phyloP scores from a whole-genome alignment of 257 asterid genomes.

The Petunia secreta region DNA sequence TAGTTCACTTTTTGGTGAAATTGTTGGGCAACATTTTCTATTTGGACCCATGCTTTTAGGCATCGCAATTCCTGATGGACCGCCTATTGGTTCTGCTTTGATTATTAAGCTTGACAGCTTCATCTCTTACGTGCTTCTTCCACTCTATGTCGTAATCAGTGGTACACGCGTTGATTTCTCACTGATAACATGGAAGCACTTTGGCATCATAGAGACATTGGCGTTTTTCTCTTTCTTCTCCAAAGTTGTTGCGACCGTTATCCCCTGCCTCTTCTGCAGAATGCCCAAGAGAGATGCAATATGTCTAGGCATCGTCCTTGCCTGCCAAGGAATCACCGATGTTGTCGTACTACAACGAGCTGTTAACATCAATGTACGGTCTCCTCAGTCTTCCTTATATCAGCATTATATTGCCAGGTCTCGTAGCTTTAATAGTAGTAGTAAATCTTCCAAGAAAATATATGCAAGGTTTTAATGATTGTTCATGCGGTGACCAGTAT shows the following conservation, averaged over 20 bases:
- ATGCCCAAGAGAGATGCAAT: conserved; percentile 35
- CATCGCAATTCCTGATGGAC: conserved; percentile 48
- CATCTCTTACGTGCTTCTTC: conserved; percentile 38
- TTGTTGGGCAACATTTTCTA: conserved; percentile 40
- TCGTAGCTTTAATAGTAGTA: no score
- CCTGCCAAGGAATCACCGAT: conserved; percentile 53
- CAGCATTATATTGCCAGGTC: not conserved
- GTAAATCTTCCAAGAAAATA: no score
- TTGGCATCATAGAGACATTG: conserved; percentile 35
- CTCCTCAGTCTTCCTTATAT: no score
- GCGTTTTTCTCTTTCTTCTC: conserved; percentile 32
- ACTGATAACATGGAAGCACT: conserved; percentile 32
- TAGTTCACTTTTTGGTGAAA: conserved; percentile 40
- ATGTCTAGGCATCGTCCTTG: conserved; percentile 40
- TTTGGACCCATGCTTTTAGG: conserved; percentile 52
- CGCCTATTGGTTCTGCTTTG: conserved; percentile 54
- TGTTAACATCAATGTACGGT: conserved; percentile 31
- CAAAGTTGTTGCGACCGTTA: conserved; percentile 40
- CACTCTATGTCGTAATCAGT: conserved; percentile 41
- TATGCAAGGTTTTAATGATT: not conserved
- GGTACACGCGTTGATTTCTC: conserved; percentile 42
- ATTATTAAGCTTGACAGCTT: conserved; percentile 42
- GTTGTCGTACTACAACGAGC: conserved; percentile 43
- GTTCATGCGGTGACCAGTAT: not conserved
- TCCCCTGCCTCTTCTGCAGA: conserved; percentile 37